A percentile compares a stretch with the other conserved stretches of the same genome.
Evolutionary conservation across 2,329 filamentous ascomycete species (phyloP).

Genomic region (Talaromyces sp.): DNA sequence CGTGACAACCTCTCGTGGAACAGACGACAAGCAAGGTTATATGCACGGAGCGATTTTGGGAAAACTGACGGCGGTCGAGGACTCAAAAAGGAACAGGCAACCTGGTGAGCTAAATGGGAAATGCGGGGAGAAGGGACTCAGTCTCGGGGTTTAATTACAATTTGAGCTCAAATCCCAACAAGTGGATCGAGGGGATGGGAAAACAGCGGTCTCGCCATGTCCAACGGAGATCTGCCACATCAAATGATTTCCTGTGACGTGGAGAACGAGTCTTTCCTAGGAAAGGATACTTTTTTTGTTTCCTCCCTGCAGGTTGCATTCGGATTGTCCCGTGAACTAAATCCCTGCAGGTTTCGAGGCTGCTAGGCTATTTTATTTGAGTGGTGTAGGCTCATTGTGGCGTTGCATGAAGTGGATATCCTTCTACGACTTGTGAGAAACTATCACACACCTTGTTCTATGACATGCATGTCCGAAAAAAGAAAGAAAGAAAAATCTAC

Average conservation of each 20-base stretch:
- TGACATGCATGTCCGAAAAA: constrained; percentile 10
- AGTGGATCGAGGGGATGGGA: not conserved
- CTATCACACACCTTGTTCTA: constrained; percentile 6
- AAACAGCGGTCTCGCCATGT: not conserved
- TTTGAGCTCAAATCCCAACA: not conserved
- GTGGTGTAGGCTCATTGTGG: constrained; percentile 7
- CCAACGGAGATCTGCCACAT: constrained; percentile 12
- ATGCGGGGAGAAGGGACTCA: constrained; percentile 1
- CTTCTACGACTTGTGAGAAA: not conserved
- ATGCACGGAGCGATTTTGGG: constrained; percentile 6
- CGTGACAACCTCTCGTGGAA: constrained; percentile 11
- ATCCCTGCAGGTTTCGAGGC: constrained; percentile 8
- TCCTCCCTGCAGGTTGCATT: not conserved
- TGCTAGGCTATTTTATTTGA: not conserved
- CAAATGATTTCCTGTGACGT: constrained; percentile 8
- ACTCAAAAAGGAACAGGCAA: not conserved
- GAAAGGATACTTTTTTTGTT: not conserved
- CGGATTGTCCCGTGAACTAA: constrained; percentile 7
- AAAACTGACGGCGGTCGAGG: not conserved
- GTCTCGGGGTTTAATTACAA: constrained; percentile 7
- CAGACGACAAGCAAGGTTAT: constrained; percentile 2
- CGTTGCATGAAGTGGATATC: constrained; percentile 7
- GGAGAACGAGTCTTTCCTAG: not conserved
- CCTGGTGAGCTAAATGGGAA: constrained; percentile 3
- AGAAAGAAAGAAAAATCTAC: constrained; percentile 5